Evolutionary conservation across 1,284 basidiomycete species (phyloP).

Genomic region (Sanghuangporus weigelae): DNA sequence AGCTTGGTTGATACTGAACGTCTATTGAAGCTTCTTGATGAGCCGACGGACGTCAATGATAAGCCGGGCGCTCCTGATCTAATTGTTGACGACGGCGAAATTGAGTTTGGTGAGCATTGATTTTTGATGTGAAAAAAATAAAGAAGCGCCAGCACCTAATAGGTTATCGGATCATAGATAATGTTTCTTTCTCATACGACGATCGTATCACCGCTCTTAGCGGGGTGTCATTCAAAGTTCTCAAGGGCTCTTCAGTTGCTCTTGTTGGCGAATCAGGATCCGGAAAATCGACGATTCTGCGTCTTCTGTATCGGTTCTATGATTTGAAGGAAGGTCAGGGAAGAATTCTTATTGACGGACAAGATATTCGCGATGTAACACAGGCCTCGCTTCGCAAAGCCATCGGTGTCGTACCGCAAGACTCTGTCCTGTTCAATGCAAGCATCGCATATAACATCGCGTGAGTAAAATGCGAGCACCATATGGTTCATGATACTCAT

Average conservation of each 20-base stretch:
- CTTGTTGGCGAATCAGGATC: slow-evolving; percentile 79
- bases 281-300: slow-evolving; percentile 79
- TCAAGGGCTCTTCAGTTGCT: slow-evolving; percentile 75
- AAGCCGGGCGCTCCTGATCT: slow-evolving; percentile 71
- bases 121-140: background rate
- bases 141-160: slow-evolving; percentile 1
- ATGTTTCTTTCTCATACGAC: slow-evolving; percentile 83
- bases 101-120: slow-evolving; percentile 69
- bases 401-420: slow-evolving; percentile 82
- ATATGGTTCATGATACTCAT: slow-evolving; percentile 8
- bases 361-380: slow-evolving; percentile 82
- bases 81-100: slow-evolving; percentile 66
- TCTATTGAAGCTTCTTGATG: slow-evolving; percentile 67
- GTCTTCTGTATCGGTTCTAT: slow-evolving; percentile 86
- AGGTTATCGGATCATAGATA: slow-evolving; percentile 41
- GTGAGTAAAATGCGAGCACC: slow-evolving; percentile 26
- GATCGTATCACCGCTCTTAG: slow-evolving; percentile 66
- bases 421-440: slow-evolving; percentile 80
- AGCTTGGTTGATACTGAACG: slow-evolving; percentile 78
- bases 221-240: slow-evolving; percentile 80
- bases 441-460: slow-evolving; percentile 75
- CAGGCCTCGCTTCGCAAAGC: slow-evolving; percentile 73
- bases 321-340: slow-evolving; percentile 74
- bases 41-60: slow-evolving; percentile 80
- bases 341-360: slow-evolving; percentile 74